These are phyloP conservation scores for Pisolithus microcarpus DNA, from an alignment of 768 basidiomycete species.

Conservation along the genomic window DNA sequence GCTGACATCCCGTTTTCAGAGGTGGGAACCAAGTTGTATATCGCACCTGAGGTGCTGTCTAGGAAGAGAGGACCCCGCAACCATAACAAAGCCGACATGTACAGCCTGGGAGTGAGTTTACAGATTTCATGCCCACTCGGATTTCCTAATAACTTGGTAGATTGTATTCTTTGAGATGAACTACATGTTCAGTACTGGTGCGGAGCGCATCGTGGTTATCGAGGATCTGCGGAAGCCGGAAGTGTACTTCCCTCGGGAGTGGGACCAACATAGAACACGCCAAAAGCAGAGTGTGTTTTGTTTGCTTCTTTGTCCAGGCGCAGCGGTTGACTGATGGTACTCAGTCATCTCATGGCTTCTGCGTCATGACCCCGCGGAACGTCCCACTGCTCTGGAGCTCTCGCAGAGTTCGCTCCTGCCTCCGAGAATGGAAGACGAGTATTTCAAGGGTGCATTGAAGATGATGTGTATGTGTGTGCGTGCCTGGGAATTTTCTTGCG, in stretches of 20 bases:
- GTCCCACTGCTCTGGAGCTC: conserved; percentile 79
- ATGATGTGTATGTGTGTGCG: conserved; percentile 58
- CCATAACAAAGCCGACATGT: conserved; percentile 89
- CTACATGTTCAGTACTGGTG: conserved; percentile 69
- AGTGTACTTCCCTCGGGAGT: conserved; percentile 70
- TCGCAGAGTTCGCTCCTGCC: conserved; percentile 76
- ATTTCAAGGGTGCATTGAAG: conserved; percentile 71
- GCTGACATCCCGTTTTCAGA: conserved; percentile 35
- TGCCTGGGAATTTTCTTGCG: background rate
- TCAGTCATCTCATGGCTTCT: conserved; percentile 76
- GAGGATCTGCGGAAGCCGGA: conserved; percentile 67
- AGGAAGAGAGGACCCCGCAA: conserved; percentile 57
- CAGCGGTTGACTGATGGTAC: background rate
- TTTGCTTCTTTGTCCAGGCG: background rate
- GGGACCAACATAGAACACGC: conserved; percentile 54
- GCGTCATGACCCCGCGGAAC: conserved; percentile 68
- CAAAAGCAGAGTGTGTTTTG: conserved; percentile 60
- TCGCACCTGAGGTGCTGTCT: conserved; percentile 84
- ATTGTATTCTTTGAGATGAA: conserved; percentile 99
- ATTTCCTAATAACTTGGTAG: conserved; percentile 30
- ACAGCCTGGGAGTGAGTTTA: conserved; percentile 74
- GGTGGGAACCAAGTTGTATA: conserved; percentile 88
- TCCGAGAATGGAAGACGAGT: conserved; percentile 72
- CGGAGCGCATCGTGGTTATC: conserved; percentile 80
- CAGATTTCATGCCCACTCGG: background rate